A percentile compares a stretch with the other conserved stretches of the same genome.
Evolutionary conservation across 2,329 filamentous ascomycete species (phyloP).

Genomic region (Drechslerella dactyloides): DNA sequence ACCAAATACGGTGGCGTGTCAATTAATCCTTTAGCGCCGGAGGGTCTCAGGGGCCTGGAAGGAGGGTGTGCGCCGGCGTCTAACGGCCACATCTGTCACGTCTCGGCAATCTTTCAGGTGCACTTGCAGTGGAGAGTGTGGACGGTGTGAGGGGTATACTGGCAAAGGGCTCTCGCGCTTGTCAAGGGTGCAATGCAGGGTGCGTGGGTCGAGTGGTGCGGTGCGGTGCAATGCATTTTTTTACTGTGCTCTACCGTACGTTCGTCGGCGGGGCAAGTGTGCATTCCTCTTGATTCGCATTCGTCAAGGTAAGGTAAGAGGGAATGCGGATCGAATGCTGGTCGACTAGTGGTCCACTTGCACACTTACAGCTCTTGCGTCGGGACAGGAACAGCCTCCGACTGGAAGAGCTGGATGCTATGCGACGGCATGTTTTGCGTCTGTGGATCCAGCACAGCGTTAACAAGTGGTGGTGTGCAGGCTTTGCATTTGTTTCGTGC

Average conservation of each 20-base stretch:
- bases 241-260: too few species aligned
- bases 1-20: slow-evolving; percentile 34
- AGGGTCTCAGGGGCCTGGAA: slow-evolving; percentile 35
- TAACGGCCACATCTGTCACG: slow-evolving; percentile 26
- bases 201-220: background rate
- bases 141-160: background rate
- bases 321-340: background rate
- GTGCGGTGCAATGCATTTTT: background rate
- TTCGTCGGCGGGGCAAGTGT: background rate
- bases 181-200: slow-evolving; percentile 11
- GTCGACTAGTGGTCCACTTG: background rate
- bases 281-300: background rate
- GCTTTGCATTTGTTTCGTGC: slow-evolving; percentile 21
- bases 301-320: background rate
- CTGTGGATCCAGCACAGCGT: slow-evolving; percentile 37
- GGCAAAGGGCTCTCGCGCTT: background rate
- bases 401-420: slow-evolving; percentile 25
- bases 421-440: slow-evolving; percentile 24
- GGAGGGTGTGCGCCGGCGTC: slow-evolving; percentile 50
- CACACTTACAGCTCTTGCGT: background rate
- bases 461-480: slow-evolving; percentile 46
- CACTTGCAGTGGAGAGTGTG: slow-evolving; percentile 12
- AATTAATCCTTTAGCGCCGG: slow-evolving; percentile 46
- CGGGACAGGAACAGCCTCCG: slow-evolving; percentile 40
- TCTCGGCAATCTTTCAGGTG: slow-evolving; percentile 24